Percentiles rank a stretch among this genome's conserved stretches.
These are phyloP conservation scores for Aspergillus hancockii DNA, from an alignment of 495 filamentous ascomycete genomes.

Conservation along the genomic window DNA sequence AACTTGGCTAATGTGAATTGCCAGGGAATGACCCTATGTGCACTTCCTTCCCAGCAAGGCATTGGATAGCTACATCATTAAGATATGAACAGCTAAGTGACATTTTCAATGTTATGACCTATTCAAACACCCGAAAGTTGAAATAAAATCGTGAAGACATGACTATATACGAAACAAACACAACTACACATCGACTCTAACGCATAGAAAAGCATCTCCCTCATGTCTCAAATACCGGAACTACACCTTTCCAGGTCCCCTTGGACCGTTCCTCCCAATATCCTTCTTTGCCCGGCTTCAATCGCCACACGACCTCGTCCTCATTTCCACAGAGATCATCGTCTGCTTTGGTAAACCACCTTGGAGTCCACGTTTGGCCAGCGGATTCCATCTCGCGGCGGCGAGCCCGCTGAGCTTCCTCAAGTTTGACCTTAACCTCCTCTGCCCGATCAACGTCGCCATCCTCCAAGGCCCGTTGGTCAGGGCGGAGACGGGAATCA, in stretches of 20 bases:
- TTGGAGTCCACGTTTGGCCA: slow-evolving; percentile 69
- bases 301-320: slow-evolving; percentile 76
- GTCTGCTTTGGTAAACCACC: slow-evolving; percentile 76
- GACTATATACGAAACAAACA: not conserved
- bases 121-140: not conserved
- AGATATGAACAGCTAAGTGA: no score
- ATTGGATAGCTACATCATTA: no score
- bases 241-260: slow-evolving; percentile 69
- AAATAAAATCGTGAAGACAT: not conserved
- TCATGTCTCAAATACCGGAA: slow-evolving; percentile 65
- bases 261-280: slow-evolving; percentile 87
- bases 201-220: not conserved
- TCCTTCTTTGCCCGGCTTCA: slow-evolving; percentile 77
- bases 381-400: slow-evolving; percentile 72
- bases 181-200: not conserved
- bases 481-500: slow-evolving; percentile 82
- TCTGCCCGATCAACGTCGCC: slow-evolving; percentile 85
- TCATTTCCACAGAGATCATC: slow-evolving; percentile 44
- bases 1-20: no score
- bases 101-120: no score
- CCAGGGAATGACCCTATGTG: no score
- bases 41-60: no score
- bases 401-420: slow-evolving; percentile 80
- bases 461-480: slow-evolving; percentile 84
- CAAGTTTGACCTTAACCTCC: slow-evolving; percentile 75